Conservation (phyloP, 331 rosid genomes). For the Telfairia occidentalis region DNA sequence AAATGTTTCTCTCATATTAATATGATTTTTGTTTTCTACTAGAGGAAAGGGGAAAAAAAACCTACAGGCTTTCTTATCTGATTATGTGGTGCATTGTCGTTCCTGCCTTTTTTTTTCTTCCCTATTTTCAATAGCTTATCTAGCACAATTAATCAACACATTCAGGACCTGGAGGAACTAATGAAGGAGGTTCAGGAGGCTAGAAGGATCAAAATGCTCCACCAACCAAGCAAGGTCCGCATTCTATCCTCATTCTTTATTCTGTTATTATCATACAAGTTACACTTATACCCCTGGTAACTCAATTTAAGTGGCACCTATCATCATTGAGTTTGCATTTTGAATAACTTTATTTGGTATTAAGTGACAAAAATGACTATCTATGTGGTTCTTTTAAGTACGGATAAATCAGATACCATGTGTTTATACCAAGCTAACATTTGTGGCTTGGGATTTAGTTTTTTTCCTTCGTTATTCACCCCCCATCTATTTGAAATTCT, state of each 20-base stretch:
- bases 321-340: background rate
- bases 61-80: background rate
- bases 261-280: background rate
- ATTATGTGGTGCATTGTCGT: background rate
- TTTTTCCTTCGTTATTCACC: too few species aligned
- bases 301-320: background rate
- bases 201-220: slow-evolving; percentile 90
- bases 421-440: background rate
- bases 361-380: background rate
- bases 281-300: background rate
- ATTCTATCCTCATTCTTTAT: slow-evolving; percentile 9
- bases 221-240: slow-evolving; percentile 87
- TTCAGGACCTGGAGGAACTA: slow-evolving; percentile 71
- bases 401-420: background rate
- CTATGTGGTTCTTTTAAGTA: background rate
- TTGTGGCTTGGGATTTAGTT: too few species aligned
- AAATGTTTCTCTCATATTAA: background rate
- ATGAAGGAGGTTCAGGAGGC: slow-evolving; percentile 99
- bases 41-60: background rate
- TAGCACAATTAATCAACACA: slow-evolving; percentile 22
- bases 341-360: background rate
- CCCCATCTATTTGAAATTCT: too few species aligned
- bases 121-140: slow-evolving; percentile 10
- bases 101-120: background rate
- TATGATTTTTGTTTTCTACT: background rate